These are phyloP conservation scores for Globisporangium uncinulatum DNA, from an alignment of 352 stramenopile species.

Conservation along the genomic window DNA sequence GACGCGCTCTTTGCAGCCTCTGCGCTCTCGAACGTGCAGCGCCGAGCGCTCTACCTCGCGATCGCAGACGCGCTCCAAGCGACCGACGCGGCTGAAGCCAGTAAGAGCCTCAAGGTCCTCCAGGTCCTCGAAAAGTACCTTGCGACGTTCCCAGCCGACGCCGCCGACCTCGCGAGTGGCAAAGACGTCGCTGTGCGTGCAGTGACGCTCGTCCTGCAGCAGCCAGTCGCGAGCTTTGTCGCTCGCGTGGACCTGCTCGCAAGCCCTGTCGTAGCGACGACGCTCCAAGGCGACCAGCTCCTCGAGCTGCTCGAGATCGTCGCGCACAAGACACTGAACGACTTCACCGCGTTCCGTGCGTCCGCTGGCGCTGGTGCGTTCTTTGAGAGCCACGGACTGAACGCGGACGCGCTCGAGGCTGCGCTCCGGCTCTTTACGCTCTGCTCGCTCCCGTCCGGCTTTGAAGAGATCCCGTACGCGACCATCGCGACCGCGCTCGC, in stretches of 20 bases:
- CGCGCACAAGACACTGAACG: conserved; percentile 87
- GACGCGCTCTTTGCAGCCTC: conserved; percentile 46
- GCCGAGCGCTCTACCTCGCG: conserved; percentile 53
- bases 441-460: conserved; percentile 86
- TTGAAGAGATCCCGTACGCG: conserved; percentile 90
- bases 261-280: conserved; percentile 67
- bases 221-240: conserved; percentile 88
- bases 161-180: conserved; percentile 47
- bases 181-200: conserved; percentile 80
- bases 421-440: conserved; percentile 93
- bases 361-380: conserved; percentile 41
- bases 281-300: conserved; percentile 66
- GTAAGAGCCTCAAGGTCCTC: conserved; percentile 50
- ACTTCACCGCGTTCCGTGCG: conserved; percentile 84
- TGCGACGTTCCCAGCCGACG: conserved; percentile 44
- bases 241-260: conserved; percentile 85
- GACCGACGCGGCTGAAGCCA: conserved; percentile 3
- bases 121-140: conserved; percentile 77
- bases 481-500: conserved; percentile 80
- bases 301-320: conserved; percentile 90
- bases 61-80: conserved; percentile 64
- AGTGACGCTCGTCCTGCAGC: conserved; percentile 80
- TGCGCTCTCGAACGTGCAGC: conserved; percentile 39
- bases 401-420: conserved; percentile 53
- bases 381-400: conserved; percentile 52